Base-by-base conservation (phyloP, 2,329 filamentous ascomycete genomes). In the Ophiognomonia clavigignenti-juglandacearum region DNA sequence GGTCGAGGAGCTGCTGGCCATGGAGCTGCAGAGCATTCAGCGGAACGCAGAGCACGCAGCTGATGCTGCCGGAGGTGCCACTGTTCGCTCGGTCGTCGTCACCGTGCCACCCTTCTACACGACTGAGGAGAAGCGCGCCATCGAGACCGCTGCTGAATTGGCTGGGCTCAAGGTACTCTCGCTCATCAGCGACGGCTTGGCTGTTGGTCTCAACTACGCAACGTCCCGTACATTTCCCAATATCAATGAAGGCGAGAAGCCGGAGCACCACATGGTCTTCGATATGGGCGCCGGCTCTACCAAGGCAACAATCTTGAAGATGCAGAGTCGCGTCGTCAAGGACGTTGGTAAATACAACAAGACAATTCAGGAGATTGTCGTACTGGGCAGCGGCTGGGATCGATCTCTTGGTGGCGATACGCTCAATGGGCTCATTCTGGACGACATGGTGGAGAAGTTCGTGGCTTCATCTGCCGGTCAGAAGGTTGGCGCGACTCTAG, bases 221-320 rank as follows among this genome's bases (percentile, higher is more conserved):
- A 96, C 90, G 23, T 86, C 81, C 60, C 82, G 93, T 59, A 89
- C 86, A 14, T 98, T 97, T 67, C 89, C 91, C 31, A 89, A 81
- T 58, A 74, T 93, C 51, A 86, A 81, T 46, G 84, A 93, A 45
- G 89, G 88, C 45, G 85, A 80, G 54, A 90, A 90, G 71, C 85
- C 93, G 1, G 93, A 98, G 67, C 81, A 91, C 58, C 89, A 98
- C 69, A 71, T 98, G 64, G 82, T 98, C 24, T 98, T 93, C 61
- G 93, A 98, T 63, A 97, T 98, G 91, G 93, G 93, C 56, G 91
- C 93, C 56, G 93, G 93, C 4, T 96, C 89, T 38, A 87, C 92
- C 26, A 95, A 89, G 58, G 92, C 92, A 4, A 93, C 90, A 6
- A 73, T 98, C 43, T 70, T 98, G 63, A 86, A 84, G 59, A 96